Evolutionary conservation across 2,329 filamentous ascomycete genomes (phyloP).

Genomic region (Penicillium sp.): DNA sequence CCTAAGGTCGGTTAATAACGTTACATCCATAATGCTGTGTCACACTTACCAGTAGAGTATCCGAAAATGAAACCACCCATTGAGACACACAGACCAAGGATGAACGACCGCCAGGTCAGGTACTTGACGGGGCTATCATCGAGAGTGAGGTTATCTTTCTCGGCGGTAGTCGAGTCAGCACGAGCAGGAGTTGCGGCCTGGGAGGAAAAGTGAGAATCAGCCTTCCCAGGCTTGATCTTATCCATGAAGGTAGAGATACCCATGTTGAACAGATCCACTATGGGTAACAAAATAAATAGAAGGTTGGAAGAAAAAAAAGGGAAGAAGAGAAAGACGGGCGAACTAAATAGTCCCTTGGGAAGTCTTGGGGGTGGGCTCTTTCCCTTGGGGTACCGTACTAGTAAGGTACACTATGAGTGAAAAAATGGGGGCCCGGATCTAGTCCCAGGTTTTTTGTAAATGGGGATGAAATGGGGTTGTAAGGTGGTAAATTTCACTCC

Average conservation of each 20-base stretch:
- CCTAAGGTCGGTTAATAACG: slow-evolving; percentile 24
- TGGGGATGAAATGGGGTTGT: slow-evolving; percentile 18
- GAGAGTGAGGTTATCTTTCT: slow-evolving; percentile 34
- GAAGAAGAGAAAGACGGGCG: slow-evolving; percentile 11
- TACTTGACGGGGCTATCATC: slow-evolving; percentile 46
- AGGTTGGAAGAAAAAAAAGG: neutral
- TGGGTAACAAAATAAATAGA: neutral
- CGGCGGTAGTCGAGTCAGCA: slow-evolving; percentile 28
- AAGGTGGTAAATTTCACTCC: slow-evolving; percentile 25
- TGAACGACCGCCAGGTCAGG: slow-evolving; percentile 43
- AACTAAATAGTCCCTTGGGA: slow-evolving; percentile 26
- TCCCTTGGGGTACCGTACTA: slow-evolving; percentile 22
- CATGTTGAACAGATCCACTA: slow-evolving; percentile 22
- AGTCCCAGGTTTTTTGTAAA: slow-evolving; percentile 22
- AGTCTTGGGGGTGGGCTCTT: slow-evolving; percentile 4
- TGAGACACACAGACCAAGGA: slow-evolving; percentile 46
- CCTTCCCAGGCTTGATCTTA: slow-evolving; percentile 29
- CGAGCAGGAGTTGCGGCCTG: slow-evolving; percentile 35
- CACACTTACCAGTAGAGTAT: slow-evolving; percentile 41
- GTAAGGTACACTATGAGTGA: slow-evolving; percentile 9
- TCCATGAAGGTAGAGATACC: slow-evolving; percentile 30
- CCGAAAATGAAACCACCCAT: slow-evolving; percentile 51
- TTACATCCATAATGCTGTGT: slow-evolving; percentile 1
- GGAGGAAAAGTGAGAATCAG: slow-evolving; percentile 32
- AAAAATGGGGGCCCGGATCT: slow-evolving; percentile 34